Evolutionary conservation across 179 eudicot species (phyloP).

Genomic region (Gypsophila paniculata): DNA sequence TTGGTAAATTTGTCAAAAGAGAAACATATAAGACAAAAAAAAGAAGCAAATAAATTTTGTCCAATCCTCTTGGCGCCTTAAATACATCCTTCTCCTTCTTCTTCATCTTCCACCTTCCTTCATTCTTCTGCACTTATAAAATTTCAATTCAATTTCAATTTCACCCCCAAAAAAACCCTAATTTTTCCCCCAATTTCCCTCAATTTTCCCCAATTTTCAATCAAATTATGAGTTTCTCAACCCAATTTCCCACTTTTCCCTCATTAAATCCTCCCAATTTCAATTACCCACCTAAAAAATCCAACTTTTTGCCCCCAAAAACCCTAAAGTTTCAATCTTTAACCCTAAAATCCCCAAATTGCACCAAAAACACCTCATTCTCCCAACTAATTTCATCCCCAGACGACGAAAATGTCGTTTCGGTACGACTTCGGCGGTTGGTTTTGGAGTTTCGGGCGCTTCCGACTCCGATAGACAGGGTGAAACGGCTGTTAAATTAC

Average conservation of each 20-base stretch:
- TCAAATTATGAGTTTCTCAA: slow-evolving; percentile 17
- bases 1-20: too few species aligned
- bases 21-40: too few species aligned
- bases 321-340: slow-evolving; percentile 14
- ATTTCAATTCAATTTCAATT: background rate
- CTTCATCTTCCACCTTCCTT: background rate
- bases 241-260: slow-evolving; percentile 7
- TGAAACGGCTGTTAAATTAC: slow-evolving; percentile 54
- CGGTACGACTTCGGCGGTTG: slow-evolving; percentile 37
- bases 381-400: slow-evolving; percentile 16
- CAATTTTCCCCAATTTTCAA: background rate
- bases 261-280: background rate
- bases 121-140: background rate
- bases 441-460: slow-evolving; percentile 59
- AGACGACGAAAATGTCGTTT: slow-evolving; percentile 28
- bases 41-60: slow-evolving; percentile 7
- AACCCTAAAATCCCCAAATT: slow-evolving; percentile 4
- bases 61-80: slow-evolving; percentile 15
- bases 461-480: slow-evolving; percentile 63
- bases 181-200: background rate
- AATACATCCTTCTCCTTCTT: background rate
- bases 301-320: slow-evolving; percentile 16
- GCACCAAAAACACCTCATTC: background rate
- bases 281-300: slow-evolving; percentile 18
- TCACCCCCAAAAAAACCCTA: background rate